Conservation (phyloP, 257 asterid species). For the Apocynum venetum region DNA sequence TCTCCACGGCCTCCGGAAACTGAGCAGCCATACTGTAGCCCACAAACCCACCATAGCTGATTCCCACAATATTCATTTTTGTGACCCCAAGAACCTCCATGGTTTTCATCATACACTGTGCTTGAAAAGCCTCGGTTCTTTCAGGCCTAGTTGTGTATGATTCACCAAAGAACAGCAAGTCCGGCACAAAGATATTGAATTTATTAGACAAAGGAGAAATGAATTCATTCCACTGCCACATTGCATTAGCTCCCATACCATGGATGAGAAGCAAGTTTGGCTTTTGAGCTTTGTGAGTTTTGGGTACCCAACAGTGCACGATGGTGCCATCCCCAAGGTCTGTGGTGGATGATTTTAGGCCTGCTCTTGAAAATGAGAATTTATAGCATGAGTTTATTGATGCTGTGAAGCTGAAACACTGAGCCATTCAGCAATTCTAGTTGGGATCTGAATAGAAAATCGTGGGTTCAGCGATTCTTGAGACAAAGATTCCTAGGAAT, state of each 20-base stretch:
- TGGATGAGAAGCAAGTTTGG: constrained; percentile 63
- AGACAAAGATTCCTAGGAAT: not conserved
- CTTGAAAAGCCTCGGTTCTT: constrained; percentile 62
- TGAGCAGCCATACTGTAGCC: constrained; percentile 70
- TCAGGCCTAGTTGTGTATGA: constrained; percentile 59
- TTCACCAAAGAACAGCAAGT: constrained; percentile 67
- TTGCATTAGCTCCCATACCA: constrained; percentile 83
- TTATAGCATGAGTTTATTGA: constrained; percentile 52
- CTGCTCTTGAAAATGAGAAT: constrained; percentile 59
- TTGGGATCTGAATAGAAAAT: not conserved
- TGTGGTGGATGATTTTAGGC: constrained; percentile 53
- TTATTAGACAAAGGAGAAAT: constrained; percentile 55
- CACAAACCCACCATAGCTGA: constrained; percentile 87
- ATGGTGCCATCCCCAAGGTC: constrained; percentile 61
- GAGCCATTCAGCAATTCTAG: constrained; percentile 22
- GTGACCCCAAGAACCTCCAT: constrained; percentile 57
- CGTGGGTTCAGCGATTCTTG: not conserved
- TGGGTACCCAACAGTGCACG: constrained; percentile 78
- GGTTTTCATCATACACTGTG: constrained; percentile 57
- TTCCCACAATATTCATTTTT: constrained; percentile 56
- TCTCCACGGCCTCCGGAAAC: constrained; percentile 67
- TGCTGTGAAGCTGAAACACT: constrained; percentile 68
- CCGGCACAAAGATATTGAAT: constrained; percentile 79
- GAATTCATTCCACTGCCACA: constrained; percentile 90
- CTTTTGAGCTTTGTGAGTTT: constrained; percentile 38